Conservation (phyloP, 1,284 basidiomycete species). For the Agroathelia rolfsii region DNA sequence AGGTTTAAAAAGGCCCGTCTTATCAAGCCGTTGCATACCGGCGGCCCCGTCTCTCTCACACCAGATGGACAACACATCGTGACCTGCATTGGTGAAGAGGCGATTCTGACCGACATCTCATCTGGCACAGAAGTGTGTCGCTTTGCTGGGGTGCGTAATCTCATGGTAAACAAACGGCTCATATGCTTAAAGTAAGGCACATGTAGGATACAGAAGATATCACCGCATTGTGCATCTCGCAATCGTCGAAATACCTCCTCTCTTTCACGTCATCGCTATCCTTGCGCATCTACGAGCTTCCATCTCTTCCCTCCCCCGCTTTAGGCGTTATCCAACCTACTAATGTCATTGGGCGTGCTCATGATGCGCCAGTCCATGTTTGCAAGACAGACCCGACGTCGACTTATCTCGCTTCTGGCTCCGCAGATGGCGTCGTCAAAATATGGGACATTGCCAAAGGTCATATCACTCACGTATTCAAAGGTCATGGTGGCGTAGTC, state of each 20-base stretch:
- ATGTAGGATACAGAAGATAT: slow-evolving; percentile 57
- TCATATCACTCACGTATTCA: slow-evolving; percentile 90
- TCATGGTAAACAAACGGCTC: slow-evolving; percentile 6
- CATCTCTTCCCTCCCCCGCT: slow-evolving; percentile 31
- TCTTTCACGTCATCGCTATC: slow-evolving; percentile 64
- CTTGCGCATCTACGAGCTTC: slow-evolving; percentile 60
- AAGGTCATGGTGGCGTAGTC: slow-evolving; percentile 93
- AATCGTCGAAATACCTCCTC: slow-evolving; percentile 49
- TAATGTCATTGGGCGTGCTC: slow-evolving; percentile 73
- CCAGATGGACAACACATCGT: slow-evolving; percentile 74
- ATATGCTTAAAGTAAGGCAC: too few relatives aligned
- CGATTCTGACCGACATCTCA: slow-evolving; percentile 71
- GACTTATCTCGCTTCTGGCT: slow-evolving; percentile 88
- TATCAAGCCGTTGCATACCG: slow-evolving; percentile 78
- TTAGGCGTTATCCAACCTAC: slow-evolving; percentile 48
- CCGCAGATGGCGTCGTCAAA: slow-evolving; percentile 93
- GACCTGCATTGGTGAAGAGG: slow-evolving; percentile 82
- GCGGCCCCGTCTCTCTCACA: slow-evolving; percentile 76
- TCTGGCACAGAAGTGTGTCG: slow-evolving; percentile 70
- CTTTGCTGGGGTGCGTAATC: slow-evolving; percentile 66
- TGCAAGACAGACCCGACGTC: slow-evolving; percentile 80
- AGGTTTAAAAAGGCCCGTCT: slow-evolving; percentile 68
- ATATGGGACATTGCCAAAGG: slow-evolving; percentile 90
- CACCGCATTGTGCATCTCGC: slow-evolving; percentile 57
- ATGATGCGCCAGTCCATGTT: slow-evolving; percentile 90